A percentile compares a stretch with the other conserved stretches of the same genome.
phyloP scores from a whole-genome alignment of 1,139 yeast species.

The Entelexis paramagnoliae region DNA sequence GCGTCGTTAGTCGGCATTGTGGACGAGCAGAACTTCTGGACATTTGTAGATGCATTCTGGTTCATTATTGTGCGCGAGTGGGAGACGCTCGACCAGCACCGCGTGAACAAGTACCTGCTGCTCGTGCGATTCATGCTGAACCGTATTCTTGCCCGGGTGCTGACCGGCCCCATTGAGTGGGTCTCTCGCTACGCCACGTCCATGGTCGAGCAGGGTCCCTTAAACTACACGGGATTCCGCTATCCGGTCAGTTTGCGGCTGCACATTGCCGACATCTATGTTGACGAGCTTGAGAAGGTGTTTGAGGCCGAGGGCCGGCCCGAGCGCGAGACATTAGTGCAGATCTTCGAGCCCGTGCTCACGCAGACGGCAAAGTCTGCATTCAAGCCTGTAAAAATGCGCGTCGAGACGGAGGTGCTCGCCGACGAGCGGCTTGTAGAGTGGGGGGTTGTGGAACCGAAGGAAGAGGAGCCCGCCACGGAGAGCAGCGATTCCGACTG shows the following conservation, averaged over 20 bases:
- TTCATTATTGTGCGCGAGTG: constrained; percentile 68
- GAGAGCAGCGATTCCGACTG: constrained; percentile 35
- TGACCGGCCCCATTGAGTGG: constrained; percentile 43
- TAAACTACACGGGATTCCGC: constrained; percentile 34
- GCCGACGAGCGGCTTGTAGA: constrained; percentile 50
- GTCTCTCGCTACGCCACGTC: constrained; percentile 29
- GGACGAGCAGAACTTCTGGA: constrained; percentile 38
- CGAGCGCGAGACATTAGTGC: constrained; percentile 35
- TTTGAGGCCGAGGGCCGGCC: constrained; percentile 46
- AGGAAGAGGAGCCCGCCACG: constrained; percentile 13
- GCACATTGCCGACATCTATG: constrained; percentile 72
- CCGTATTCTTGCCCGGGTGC: constrained; percentile 51
- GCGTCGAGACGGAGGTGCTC: constrained; percentile 55
- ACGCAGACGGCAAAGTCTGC: constrained; percentile 42
- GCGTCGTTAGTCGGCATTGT: constrained; percentile 45
- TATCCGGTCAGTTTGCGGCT: constrained; percentile 70
- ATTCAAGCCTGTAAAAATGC: constrained; percentile 56
- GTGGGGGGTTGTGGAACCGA: constrained; percentile 44
- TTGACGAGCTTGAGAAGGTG: constrained; percentile 73
- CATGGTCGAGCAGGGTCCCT: constrained; percentile 37
- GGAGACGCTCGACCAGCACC: constrained; percentile 61
- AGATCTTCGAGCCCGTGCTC: constrained; percentile 45
- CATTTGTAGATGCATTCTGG: constrained; percentile 75
- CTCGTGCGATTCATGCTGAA: constrained; percentile 67
- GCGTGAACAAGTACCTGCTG: constrained; percentile 79